Conservation (phyloP, 78 protist genomes). For the Dictyostelium discoideum region DNA sequence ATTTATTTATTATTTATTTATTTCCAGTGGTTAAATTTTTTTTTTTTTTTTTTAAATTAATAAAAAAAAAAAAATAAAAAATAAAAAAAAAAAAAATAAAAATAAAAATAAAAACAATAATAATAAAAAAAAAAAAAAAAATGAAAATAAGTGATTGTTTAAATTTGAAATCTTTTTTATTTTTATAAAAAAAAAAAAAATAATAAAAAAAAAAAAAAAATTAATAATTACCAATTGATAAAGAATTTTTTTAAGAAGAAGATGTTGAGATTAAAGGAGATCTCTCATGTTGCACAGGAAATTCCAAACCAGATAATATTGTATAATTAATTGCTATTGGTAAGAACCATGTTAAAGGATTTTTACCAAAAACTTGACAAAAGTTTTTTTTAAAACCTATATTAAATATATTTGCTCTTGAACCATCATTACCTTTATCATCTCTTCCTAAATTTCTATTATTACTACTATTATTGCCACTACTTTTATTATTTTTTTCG, state of each 20-base stretch:
- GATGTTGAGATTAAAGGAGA: slow-evolving; percentile 5
- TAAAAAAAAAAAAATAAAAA: no score
- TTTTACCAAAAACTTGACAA: not conserved
- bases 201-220: not conserved
- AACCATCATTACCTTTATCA: not conserved
- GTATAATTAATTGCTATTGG: not conserved
- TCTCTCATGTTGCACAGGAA: not conserved
- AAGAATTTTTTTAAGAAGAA: not conserved
- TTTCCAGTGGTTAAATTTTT: no score
- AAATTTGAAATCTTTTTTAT: no score
- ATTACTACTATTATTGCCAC: not conserved
- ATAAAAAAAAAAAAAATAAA: no score
- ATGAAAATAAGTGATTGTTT: no score
- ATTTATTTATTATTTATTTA: no score
- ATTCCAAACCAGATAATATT: not conserved
- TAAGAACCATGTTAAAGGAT: slow-evolving; percentile 10
- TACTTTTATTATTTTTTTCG: not conserved
- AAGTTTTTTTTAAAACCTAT: not conserved
- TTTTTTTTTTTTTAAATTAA: no score
- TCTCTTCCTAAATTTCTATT: not conserved
- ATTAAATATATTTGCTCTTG: slow-evolving; percentile 6
- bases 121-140: no score
- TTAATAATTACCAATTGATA: not conserved
- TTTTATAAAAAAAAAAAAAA: not conserved
- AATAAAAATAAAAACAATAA: no score